Evolutionary conservation across 768 basidiomycete species (phyloP).

Genomic region (Serendipita sp.): DNA sequence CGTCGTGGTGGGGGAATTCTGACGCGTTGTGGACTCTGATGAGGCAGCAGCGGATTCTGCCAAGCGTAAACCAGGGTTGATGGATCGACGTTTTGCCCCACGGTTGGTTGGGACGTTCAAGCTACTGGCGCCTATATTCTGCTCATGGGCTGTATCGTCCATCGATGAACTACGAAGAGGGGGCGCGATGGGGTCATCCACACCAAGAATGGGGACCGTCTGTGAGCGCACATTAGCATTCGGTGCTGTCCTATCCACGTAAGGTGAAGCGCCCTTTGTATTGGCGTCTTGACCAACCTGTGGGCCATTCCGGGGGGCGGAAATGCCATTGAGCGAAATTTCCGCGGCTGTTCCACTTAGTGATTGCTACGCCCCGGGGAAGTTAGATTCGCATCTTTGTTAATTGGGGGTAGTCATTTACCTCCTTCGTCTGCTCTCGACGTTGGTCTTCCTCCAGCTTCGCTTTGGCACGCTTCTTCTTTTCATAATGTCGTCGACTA

Average conservation of each 20-base stretch:
- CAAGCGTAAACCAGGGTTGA: constrained; percentile 35
- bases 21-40: background rate
- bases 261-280: background rate
- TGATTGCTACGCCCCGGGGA: background rate
- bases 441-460: constrained; percentile 16
- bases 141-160: background rate
- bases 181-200: background rate
- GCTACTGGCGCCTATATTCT: constrained; percentile 12
- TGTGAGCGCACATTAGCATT: background rate
- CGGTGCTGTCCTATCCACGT: background rate
- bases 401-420: background rate
- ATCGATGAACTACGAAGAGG: constrained; percentile 4
- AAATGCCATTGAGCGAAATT: background rate
- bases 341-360: background rate
- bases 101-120: constrained; percentile 22
- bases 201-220: background rate
- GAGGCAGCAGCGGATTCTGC: constrained; percentile 15
- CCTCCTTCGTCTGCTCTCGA: constrained; percentile 6
- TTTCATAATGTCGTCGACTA: constrained; percentile 81
- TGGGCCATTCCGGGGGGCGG: background rate
- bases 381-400: background rate
- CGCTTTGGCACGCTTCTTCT: constrained; percentile 38
- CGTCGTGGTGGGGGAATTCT: background rate
- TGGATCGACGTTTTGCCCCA: constrained; percentile 35
- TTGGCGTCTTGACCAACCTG: background rate